Evolutionary conservation across 371 early-diverging fungal genomes (phyloP).

Genomic region (Apophysomyces sp.): DNA sequence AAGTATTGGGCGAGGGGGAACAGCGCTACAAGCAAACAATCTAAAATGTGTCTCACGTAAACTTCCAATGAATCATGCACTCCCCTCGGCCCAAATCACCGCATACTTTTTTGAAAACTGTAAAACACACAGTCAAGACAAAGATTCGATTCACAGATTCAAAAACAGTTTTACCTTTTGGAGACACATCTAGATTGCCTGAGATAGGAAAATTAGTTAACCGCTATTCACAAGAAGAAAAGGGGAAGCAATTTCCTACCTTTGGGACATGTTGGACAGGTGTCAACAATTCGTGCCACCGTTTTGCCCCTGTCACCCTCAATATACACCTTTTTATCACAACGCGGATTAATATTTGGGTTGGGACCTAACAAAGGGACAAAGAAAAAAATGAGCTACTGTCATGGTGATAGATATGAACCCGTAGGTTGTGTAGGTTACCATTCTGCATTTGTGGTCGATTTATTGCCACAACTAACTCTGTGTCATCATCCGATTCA

Average conservation of each 20-base stretch:
- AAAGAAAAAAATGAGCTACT: not conserved
- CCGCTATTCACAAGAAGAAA: slow-evolving; percentile 3
- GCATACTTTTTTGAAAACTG: slow-evolving; percentile 28
- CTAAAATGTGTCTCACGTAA: slow-evolving; percentile 6
- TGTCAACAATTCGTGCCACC: slow-evolving; percentile 35
- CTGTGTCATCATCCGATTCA: slow-evolving; percentile 20
- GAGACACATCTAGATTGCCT: slow-evolving; percentile 42
- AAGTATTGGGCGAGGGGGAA: slow-evolving; percentile 1
- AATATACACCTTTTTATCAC: slow-evolving; percentile 29
- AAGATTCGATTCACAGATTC: not conserved
- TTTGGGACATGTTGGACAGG: slow-evolving; percentile 33
- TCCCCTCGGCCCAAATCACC: slow-evolving; percentile 16
- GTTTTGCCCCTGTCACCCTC: slow-evolving; percentile 22
- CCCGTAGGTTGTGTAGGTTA: not conserved
- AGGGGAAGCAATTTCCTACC: slow-evolving; percentile 24
- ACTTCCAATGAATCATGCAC: slow-evolving; percentile 23
- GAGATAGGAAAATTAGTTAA: not conserved
- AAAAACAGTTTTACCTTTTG: slow-evolving; percentile 21
- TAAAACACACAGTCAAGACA: not conserved
- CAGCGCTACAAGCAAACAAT: not conserved
- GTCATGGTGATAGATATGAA: no score
- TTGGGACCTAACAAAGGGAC: slow-evolving; percentile 26
- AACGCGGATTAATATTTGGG: slow-evolving; percentile 34
- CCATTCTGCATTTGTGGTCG: slow-evolving; percentile 40
- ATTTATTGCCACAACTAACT: slow-evolving; percentile 39